A percentile compares a stretch with the other conserved stretches of the same genome.
These are phyloP conservation scores for Tolypocladium ophioglossoides DNA, from an alignment of 2,329 filamentous ascomycete genomes.

Conservation along the genomic window DNA sequence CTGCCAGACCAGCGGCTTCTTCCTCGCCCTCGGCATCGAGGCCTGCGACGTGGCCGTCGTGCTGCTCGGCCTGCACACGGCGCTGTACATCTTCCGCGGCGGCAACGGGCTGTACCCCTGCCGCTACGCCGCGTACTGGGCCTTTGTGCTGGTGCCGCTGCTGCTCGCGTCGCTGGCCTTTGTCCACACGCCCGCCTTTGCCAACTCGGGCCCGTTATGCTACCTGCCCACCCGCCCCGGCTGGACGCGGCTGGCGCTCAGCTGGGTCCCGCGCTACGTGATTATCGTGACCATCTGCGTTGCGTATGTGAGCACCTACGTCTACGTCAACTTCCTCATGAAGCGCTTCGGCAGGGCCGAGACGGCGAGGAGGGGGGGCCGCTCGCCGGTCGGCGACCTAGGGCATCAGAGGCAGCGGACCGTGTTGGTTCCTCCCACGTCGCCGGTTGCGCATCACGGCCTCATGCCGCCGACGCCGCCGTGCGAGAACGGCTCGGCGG, in stretches of 20 bases:
- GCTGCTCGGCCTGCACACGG: conserved; percentile 63
- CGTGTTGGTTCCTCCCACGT: conserved; percentile 13
- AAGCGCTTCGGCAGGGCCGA: conserved; percentile 22
- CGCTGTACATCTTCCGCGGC: conserved; percentile 56
- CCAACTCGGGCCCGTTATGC: conserved; percentile 57
- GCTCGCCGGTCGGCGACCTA: not conserved
- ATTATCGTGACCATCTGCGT: conserved; percentile 53
- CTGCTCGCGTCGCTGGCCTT: conserved; percentile 55
- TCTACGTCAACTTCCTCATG: conserved; percentile 46
- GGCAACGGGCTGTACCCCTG: conserved; percentile 60
- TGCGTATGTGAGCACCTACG: conserved; percentile 60
- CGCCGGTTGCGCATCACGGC: conserved; percentile 21
- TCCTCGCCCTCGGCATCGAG: conserved; percentile 56
- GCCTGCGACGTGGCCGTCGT: conserved; percentile 62
- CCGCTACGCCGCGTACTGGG: conserved; percentile 45
- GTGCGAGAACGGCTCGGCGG: conserved; percentile 5
- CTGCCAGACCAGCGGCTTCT: conserved; percentile 60
- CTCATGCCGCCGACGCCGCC: conserved; percentile 18
- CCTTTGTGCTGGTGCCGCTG: conserved; percentile 47
- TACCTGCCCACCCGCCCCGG: conserved; percentile 54
- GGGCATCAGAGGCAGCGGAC: conserved; percentile 2
- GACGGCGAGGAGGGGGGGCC: not conserved
- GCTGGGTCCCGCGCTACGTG: conserved; percentile 65
- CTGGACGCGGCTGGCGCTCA: conserved; percentile 59
- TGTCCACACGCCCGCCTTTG: conserved; percentile 44